Base-by-base conservation (phyloP, 139 green algal genomes). In the Parachlorella kessleri region DNA sequence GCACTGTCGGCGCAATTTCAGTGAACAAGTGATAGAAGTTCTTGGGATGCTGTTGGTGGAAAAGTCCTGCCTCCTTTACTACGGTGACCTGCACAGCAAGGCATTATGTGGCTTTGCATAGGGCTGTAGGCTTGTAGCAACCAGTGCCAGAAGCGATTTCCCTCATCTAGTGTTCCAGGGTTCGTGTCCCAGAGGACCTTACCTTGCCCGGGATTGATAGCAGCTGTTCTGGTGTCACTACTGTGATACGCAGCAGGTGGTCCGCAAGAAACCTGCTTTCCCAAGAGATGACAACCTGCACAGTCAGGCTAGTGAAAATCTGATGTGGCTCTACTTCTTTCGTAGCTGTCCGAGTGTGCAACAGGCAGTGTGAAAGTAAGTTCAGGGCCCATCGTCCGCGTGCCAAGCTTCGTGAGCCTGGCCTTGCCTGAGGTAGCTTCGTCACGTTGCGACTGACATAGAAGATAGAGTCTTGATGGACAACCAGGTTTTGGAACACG, bases 11-110 rank as follows among this genome's bases (percentile, higher is more conserved):
- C 39, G 63, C 30, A 9, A 71, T 73, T 18, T 59, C 74, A 48
- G 53, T 80, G 74, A 80, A 73, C 18, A 80, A 38, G 48, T 80
- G 74, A 38, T 80, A 80, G 4, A 67, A 80, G 64, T 80, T 80
- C 23, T 23, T n/a, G 24, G 35, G 36, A 38, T 80, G 66, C 40
- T 73, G 64, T 33, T 80, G 74, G n/a, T 80, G 74, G 10, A 70
- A 70, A 9, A 80, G 39, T 21, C 66, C 41, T 7, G 74, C 74
- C 42, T 65, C 24, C 38, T 73, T 37, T 23, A 80, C 38, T 28
- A 73, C 64, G n/a, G 40, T n/a, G 5, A 59, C 35, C n/a, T n/a
- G n/a, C n/a, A n/a, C n/a, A n/a, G n/a, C n/a, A n/a, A n/a, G n/a
- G n/a, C n/a, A n/a, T n/a, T n/a, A n/a, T n/a, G n/a, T n/a, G n/a